Conservation (phyloP, 768 basidiomycete genomes). For the Phaeotremella skinneri region DNA sequence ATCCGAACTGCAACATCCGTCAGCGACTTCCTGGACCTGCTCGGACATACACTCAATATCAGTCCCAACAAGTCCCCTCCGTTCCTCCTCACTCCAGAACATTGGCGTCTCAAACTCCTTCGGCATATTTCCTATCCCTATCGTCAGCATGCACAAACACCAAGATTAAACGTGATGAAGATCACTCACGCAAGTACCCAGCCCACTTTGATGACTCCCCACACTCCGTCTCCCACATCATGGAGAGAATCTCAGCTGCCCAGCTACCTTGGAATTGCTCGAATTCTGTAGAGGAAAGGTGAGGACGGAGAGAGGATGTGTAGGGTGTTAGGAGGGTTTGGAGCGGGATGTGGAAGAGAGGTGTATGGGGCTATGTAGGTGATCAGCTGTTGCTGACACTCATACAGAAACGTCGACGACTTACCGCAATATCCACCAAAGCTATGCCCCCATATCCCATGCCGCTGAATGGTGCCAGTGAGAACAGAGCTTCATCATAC, state of each 20-base stretch:
- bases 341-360: slow-evolving; percentile 79
- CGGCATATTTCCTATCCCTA: slow-evolving; percentile 68
- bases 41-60: slow-evolving; percentile 68
- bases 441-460: slow-evolving; percentile 74
- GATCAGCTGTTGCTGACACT: background rate
- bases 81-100: slow-evolving; percentile 80
- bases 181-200: slow-evolving; percentile 65
- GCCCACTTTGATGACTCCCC: slow-evolving; percentile 66
- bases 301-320: slow-evolving; percentile 65
- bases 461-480: slow-evolving; percentile 40
- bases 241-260: slow-evolving; percentile 81
- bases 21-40: background rate
- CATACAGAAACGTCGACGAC: slow-evolving; percentile 21
- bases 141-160: background rate
- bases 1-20: slow-evolving; percentile 65
- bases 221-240: slow-evolving; percentile 89
- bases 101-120: slow-evolving; percentile 79
- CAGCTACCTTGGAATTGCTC: slow-evolving; percentile 69
- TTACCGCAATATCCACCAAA: slow-evolving; percentile 67
- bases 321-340: slow-evolving; percentile 71
- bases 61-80: slow-evolving; percentile 74
- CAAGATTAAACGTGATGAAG: background rate
- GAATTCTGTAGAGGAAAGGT: slow-evolving; percentile 68
- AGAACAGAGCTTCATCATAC: slow-evolving; percentile 36
- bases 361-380: slow-evolving; percentile 62